phyloP scores from a whole-genome alignment of 2,329 filamentous ascomycete genomes.

The Penicillium crustosum region DNA sequence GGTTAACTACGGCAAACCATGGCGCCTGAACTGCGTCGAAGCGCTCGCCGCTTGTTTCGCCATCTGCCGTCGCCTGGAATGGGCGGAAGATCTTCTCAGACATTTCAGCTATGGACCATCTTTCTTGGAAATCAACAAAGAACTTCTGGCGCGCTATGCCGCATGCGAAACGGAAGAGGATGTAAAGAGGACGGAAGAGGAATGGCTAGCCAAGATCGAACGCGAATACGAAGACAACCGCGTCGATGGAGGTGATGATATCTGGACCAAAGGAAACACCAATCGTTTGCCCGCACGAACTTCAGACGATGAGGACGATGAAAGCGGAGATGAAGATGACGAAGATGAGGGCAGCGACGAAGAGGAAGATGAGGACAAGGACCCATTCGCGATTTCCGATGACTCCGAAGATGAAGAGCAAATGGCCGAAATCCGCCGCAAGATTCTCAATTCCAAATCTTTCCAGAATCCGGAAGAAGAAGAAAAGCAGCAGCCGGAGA shows the following conservation, averaged over 20 bases:
- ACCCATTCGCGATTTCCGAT: slow-evolving; percentile 75
- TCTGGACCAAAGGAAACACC: slow-evolving; percentile 88
- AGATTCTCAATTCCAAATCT: slow-evolving; percentile 86
- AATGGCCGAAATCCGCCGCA: slow-evolving; percentile 88
- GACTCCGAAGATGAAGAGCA: slow-evolving; percentile 79
- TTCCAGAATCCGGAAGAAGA: slow-evolving; percentile 63
- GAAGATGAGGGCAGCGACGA: slow-evolving; percentile 47
- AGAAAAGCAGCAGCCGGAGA: slow-evolving; percentile 58
- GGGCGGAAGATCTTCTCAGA: slow-evolving; percentile 79
- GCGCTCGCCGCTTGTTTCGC: slow-evolving; percentile 88
- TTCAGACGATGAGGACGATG: slow-evolving; percentile 54
- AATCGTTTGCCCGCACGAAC: slow-evolving; percentile 62
- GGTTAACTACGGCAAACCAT: slow-evolving; percentile 95
- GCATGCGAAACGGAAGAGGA: slow-evolving; percentile 77
- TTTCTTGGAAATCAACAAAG: slow-evolving; percentile 87
- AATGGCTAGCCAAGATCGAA: slow-evolving; percentile 88
- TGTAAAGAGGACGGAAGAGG: slow-evolving; percentile 79
- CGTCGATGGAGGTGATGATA: slow-evolving; percentile 62
- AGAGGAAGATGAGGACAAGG: slow-evolving; percentile 52
- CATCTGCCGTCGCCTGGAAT: slow-evolving; percentile 88
- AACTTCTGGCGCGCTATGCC: slow-evolving; percentile 79
- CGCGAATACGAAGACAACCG: slow-evolving; percentile 82
- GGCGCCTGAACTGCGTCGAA: slow-evolving; percentile 93
- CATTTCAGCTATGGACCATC: slow-evolving; percentile 86
- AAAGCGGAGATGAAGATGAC: slow-evolving; percentile 49